phyloP scores from a whole-genome alignment of 305 asterid species.

The Stenogyne calaminthoides region DNA sequence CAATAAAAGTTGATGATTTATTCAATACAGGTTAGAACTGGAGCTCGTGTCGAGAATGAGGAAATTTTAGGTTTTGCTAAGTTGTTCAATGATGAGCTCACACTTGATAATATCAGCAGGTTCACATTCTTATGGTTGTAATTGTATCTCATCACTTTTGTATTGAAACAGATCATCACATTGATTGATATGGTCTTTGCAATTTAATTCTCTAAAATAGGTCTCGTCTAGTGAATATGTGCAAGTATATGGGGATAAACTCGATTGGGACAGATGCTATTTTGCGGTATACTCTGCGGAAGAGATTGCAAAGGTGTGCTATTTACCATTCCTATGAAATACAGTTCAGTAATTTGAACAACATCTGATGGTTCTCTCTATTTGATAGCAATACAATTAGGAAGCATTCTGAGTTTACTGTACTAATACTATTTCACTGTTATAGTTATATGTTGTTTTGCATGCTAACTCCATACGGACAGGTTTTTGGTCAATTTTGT shows the following conservation, averaged over 20 bases:
- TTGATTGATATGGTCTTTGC: slow-evolving; percentile 20
- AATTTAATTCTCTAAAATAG: slow-evolving; percentile 39
- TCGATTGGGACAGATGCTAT: slow-evolving; percentile 84
- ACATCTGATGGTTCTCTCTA: neutral
- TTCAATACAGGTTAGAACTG: slow-evolving; percentile 71
- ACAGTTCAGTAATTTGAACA: neutral
- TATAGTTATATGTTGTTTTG: neutral
- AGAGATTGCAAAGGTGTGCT: slow-evolving; percentile 70
- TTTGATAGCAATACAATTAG: slow-evolving; percentile 14
- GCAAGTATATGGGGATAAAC: slow-evolving; percentile 91
- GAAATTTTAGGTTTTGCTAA: slow-evolving; percentile 87
- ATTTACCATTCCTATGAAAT: slow-evolving; percentile 1
- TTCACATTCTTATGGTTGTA: slow-evolving; percentile 29
- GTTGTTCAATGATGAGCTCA: slow-evolving; percentile 91
- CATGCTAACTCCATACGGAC: neutral
- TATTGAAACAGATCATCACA: slow-evolving; percentile 7
- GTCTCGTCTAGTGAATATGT: slow-evolving; percentile 87
- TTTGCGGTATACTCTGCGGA: slow-evolving; percentile 82
- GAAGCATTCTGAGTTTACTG: neutral
- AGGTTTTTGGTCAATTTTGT: neutral
- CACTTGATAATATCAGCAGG: slow-evolving; percentile 91
- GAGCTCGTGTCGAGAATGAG: slow-evolving; percentile 75
- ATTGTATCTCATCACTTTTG: slow-evolving; percentile 16
- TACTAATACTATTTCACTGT: neutral
- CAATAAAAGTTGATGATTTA: slow-evolving; percentile 18